Base-by-base conservation (phyloP, 495 filamentous ascomycete species). In the Penicillium cataractarum region DNA sequence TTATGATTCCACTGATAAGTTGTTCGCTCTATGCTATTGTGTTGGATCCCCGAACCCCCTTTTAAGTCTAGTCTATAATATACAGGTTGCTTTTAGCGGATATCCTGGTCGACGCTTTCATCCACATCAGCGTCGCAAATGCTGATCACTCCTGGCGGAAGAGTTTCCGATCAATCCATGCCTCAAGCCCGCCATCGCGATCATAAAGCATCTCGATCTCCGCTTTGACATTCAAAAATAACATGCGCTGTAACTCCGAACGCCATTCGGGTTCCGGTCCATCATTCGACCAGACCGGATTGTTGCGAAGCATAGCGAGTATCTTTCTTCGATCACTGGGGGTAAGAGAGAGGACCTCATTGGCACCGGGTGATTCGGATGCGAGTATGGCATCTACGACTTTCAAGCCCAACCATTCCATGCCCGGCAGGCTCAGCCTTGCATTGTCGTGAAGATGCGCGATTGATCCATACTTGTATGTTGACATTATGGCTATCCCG, bases 201-300 rank as follows among this genome's bases (percentile, higher is more conserved):
- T 85, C 79, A 61, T 92, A 91, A 56, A 97, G 78, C 9, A 90
- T 80, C 76, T 99, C 91, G 62, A 95, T 94, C 76, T 99, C 95
- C 2, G 89, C 91, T 71, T 99, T 99, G 55, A 92, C 61, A 66
- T 91, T 90, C 55, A 96, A 69, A 79, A 96, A 85, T 50, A 98
- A 72, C 93, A 98, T 97, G 5, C 83, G 74, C 76, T 96, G 94
- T 64, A 98, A 68, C 67, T 95, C 91, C 12, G 71, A 68, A 48
- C 84, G 80, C 78, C 87, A 87, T 31, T 84, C 81, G 2, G 56
- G 58, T 66, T 88, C 82, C 0, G 76, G 74, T 8, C 81, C 84
- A 59, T 75, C 73, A 44, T 77, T 79, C 9, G 71, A 72, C 68
- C 81, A 82, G 1, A 80, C 74, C 22, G 79, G 78, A 29, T 69